Base-by-base conservation (phyloP, 1,139 yeast genomes). In the Suhomyces choctaworum region DNA sequence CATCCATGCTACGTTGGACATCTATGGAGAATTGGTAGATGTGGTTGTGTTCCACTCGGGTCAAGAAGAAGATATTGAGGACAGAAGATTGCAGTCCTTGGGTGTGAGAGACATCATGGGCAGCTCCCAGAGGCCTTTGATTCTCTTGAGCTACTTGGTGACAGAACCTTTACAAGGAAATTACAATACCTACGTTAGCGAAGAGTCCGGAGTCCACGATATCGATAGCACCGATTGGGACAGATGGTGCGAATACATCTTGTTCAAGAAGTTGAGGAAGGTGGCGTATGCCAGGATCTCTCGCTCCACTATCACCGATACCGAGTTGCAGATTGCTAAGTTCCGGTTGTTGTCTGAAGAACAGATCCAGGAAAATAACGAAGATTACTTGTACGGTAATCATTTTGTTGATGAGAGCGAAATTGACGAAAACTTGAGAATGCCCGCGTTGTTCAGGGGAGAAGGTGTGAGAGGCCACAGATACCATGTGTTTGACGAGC, bases 41-140 rank as follows among this genome's bases (percentile, higher is more conserved):
- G 85, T 92, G 24, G 94, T 92, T 39, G 98, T 92, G 16, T 92
- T 92, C 84, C 98, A 92, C 61, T 82, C 95, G 32, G 98, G 98
- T 5, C 98, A 92, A 64, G 97, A 92, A 60, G 98, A 92, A 67
- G 98, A 92, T 57, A 88, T 71, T 3, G 96, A 89, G 56, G 98
- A 92, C 60, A 79, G 98, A 52, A 72, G 95, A 49, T 65, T 89
- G 47, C 98, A 92, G 64, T 80, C 94, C 48, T 71, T 81, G 44
- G 87, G 80, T 3, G 69, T 92, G 28, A 78, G 85, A 31, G 81
- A 80, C 31, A 72, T 92, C 30, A 88, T 92, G 96, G 95, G 82
- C 3, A 69, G 78, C 7, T 76, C 87, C 13, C 64, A 77, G 19
- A 76, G 87, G 40, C 98, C 98, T 12, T 63, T 88, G 57, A 78